phyloP scores from a whole-genome alignment of 75 land plant genomes.

The Adiantum capillusveneris region DNA sequence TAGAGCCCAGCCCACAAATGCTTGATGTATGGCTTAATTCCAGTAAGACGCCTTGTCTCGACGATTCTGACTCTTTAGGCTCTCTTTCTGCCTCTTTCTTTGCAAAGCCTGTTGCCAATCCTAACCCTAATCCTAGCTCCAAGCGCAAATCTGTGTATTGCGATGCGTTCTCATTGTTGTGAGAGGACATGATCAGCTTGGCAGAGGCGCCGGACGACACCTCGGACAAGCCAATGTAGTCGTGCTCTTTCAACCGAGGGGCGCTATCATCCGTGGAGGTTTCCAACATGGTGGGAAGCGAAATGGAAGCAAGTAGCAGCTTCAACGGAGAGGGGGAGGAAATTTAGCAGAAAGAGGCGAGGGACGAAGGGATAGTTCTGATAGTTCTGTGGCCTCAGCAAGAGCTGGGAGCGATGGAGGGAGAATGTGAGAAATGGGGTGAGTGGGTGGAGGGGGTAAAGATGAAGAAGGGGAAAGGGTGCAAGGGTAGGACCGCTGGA shows the following conservation, averaged over 20 bases:
- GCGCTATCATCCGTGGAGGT: slow-evolving; percentile 17
- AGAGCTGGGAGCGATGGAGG: not conserved
- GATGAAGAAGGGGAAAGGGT: not conserved
- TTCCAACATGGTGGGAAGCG: slow-evolving; percentile 5
- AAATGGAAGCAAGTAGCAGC: not conserved
- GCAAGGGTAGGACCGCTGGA: too few relatives aligned
- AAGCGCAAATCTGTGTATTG: not conserved
- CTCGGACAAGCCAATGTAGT: slow-evolving; percentile 27
- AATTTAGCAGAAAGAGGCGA: too few relatives aligned
- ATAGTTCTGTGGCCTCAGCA: too few relatives aligned
- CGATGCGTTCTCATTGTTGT: not conserved
- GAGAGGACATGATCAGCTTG: not conserved
- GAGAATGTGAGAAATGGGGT: not conserved
- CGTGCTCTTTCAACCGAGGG: slow-evolving; percentile 14
- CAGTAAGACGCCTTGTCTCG: too few relatives aligned
- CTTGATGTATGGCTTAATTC: too few relatives aligned
- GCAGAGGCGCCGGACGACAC: slow-evolving; percentile 17
- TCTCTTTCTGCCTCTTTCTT: too few relatives aligned
- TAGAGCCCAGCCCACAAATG: too few relatives aligned
- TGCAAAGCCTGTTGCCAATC: not conserved
- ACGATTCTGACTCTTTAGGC: too few relatives aligned
- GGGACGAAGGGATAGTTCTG: too few relatives aligned
- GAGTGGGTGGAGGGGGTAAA: not conserved
- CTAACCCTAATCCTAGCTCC: too few relatives aligned
- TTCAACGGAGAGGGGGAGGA: not conserved